A percentile compares a stretch with the other conserved stretches of the same genome.
These are phyloP conservation scores for Polytolypa hystricis DNA, from an alignment of 2,329 filamentous ascomycete genomes.

Conservation along the genomic window DNA sequence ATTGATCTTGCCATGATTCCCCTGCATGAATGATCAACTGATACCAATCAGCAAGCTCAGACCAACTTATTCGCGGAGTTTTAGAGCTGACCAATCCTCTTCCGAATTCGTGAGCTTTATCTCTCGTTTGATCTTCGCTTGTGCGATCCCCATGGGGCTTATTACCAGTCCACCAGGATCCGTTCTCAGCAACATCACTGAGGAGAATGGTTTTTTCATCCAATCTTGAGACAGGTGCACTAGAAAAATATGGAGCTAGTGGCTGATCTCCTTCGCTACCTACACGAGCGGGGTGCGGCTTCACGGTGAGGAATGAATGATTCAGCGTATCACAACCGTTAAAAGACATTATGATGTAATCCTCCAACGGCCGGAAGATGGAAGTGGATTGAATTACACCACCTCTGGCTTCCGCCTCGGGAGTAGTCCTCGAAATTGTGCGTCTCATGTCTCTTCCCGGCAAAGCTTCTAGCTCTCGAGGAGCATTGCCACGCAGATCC, in stretches of 20 bases:
- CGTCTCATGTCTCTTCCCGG: neutral
- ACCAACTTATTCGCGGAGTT: constrained; percentile 66
- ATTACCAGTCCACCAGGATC: constrained; percentile 67
- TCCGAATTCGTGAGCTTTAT: constrained; percentile 19
- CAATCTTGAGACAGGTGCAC: constrained; percentile 46
- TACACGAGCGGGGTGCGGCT: constrained; percentile 29
- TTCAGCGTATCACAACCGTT: constrained; percentile 63
- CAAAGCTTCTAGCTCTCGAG: neutral
- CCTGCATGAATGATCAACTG: constrained; percentile 56
- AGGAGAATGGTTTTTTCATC: constrained; percentile 65
- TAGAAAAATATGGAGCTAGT: constrained; percentile 22
- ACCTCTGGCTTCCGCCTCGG: too few species aligned
- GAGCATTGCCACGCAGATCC: neutral
- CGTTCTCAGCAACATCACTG: constrained; percentile 70
- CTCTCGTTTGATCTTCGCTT: constrained; percentile 22
- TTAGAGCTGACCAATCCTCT: constrained; percentile 41
- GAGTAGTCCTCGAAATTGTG: neutral
- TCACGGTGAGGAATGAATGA: constrained; percentile 55
- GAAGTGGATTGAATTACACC: constrained; percentile 34
- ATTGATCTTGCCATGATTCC: constrained; percentile 51
- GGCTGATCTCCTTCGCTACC: constrained; percentile 32
- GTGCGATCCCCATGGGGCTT: constrained; percentile 29
- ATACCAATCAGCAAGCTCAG: constrained; percentile 63
- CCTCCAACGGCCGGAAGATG: constrained; percentile 66
- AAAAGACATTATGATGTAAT: constrained; percentile 62